phyloP scores from a whole-genome alignment of 208 protist genomes.

The Acanthamoeba royreba region DNA sequence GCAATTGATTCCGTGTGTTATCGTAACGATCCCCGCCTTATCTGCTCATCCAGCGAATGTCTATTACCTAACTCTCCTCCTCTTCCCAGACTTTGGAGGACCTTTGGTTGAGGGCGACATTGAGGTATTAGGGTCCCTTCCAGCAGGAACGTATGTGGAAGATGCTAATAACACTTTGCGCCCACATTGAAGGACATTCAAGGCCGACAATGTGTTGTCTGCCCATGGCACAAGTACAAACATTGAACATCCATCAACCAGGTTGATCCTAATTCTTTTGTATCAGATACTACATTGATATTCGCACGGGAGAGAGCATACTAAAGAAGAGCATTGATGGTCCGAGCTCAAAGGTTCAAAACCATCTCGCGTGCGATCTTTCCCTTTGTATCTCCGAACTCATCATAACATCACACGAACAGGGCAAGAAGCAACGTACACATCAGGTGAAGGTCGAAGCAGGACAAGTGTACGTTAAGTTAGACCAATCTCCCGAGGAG shows the following conservation, averaged over 20 bases:
- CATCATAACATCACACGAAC: background rate
- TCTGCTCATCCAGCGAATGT: background rate
- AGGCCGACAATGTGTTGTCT: background rate
- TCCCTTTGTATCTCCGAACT: background rate
- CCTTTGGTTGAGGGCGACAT: background rate
- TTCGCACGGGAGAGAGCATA: background rate
- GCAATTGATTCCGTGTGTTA: background rate
- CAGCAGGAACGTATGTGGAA: too few relatives aligned
- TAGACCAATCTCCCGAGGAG: background rate
- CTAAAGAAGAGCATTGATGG: background rate
- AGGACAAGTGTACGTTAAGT: background rate
- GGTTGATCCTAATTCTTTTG: background rate
- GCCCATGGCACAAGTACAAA: background rate
- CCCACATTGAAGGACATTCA: background rate
- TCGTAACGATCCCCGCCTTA: background rate
- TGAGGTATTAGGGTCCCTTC: background rate
- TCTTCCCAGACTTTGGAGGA: slow-evolving; percentile 11
- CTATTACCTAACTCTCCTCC: background rate
- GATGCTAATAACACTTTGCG: too few relatives aligned
- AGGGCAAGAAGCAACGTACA: background rate
- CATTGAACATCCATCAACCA: background rate
- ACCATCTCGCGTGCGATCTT: background rate
- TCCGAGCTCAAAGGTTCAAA: background rate
- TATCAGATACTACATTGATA: background rate
- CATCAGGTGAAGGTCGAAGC: background rate